Evolutionary conservation across 2,329 filamentous ascomycete species (phyloP).

Genomic region (Aspergillus neotritici): DNA sequence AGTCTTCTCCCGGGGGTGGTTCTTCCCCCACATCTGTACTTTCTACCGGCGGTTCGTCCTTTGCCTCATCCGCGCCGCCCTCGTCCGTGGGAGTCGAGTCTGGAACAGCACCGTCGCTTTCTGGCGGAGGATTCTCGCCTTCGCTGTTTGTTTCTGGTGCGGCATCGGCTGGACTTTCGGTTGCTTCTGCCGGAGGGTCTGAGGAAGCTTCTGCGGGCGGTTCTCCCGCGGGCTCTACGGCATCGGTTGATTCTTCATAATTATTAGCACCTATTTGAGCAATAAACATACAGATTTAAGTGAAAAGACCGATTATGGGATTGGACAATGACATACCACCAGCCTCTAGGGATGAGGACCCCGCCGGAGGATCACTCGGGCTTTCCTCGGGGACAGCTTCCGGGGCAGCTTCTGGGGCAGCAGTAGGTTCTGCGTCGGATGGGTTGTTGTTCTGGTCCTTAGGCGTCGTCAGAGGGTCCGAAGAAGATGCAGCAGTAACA

Average conservation of each 20-base stretch:
- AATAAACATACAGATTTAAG: background rate
- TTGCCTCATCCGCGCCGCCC: background rate
- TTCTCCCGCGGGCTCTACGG: conserved; percentile 15
- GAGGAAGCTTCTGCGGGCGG: conserved; percentile 4
- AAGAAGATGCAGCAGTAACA: conserved; percentile 27
- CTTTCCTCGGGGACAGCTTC: conserved; percentile 18
- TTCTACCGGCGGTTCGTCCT: conserved; percentile 2
- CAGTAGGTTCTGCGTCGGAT: conserved; percentile 21
- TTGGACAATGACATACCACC: conserved; percentile 22
- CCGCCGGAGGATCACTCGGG: conserved; percentile 20
- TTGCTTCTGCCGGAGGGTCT: too few species aligned
- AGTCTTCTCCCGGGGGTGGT: conserved; percentile 12
- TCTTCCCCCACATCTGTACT: conserved; percentile 11
- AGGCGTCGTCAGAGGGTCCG: conserved; percentile 30
- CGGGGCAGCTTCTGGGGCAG: conserved; percentile 14
- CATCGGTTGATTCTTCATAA: conserved; percentile 20
- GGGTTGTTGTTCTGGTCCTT: conserved; percentile 35
- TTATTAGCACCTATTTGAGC: conserved; percentile 10
- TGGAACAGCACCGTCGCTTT: conserved; percentile 6
- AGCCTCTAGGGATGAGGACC: conserved; percentile 22
- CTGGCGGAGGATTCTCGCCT: conserved; percentile 11
- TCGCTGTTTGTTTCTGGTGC: conserved; percentile 19
- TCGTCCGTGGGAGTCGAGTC: conserved; percentile 1
- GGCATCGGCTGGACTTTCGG: too few species aligned
- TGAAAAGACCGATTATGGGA: background rate